Percentiles rank a stretch among this genome's conserved stretches.
phyloP scores from a whole-genome alignment of 2,329 filamentous ascomycete species.

The Verticillium tricorpus region DNA sequence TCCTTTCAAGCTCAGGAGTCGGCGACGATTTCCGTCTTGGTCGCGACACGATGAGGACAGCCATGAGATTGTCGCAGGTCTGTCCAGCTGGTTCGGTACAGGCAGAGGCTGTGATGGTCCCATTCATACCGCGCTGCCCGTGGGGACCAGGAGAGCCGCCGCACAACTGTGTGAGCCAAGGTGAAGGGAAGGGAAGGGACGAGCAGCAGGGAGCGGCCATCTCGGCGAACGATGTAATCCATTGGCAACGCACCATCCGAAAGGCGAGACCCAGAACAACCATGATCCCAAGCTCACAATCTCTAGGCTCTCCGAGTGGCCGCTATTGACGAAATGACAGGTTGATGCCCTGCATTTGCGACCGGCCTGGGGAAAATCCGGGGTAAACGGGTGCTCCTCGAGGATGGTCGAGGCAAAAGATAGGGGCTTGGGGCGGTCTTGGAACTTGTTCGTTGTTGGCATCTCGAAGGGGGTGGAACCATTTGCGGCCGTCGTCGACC shows the following conservation, averaged over 20 bases:
- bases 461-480: neutral
- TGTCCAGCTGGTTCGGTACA: no score
- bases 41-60: no score
- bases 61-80: no score
- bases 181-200: neutral
- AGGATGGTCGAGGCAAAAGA: neutral
- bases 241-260: neutral
- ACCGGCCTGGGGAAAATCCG: conserved; percentile 4
- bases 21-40: no score
- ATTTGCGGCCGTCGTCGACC: conserved; percentile 1
- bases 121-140: neutral
- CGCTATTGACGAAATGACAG: neutral
- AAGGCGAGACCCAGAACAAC: neutral
- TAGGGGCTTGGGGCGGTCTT: neutral
- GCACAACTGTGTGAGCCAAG: neutral
- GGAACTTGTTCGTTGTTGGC: neutral
- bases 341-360: neutral
- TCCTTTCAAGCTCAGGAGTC: no score
- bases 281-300: neutral
- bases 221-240: neutral
- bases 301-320: neutral
- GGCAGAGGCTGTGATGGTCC: neutral
- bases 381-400: conserved; percentile 6
- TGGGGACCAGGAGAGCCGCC: neutral
- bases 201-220: neutral